Percentiles rank a stretch among this genome's conserved stretches.
phyloP scores from a whole-genome alignment of 2,329 filamentous ascomycete species.

The Aureobasidium sp. region DNA sequence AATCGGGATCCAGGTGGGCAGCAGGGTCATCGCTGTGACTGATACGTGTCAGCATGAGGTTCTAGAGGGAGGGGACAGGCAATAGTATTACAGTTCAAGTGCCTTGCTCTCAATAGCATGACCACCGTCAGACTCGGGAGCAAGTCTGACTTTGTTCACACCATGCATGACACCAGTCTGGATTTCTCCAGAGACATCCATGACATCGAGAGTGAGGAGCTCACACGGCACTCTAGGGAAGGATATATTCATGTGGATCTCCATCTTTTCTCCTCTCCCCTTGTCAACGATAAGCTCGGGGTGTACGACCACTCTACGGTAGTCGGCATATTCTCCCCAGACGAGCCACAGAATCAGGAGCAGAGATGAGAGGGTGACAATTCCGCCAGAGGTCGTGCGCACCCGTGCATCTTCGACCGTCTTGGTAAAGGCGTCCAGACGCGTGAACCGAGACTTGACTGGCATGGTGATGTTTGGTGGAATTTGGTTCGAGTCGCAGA shows the following conservation, averaged over 20 bases:
- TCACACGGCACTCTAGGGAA: conserved; percentile 94
- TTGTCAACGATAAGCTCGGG: conserved; percentile 96
- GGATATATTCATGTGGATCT: conserved; percentile 95
- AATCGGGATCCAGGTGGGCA: conserved; percentile 77
- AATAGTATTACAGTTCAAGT: conserved; percentile 49
- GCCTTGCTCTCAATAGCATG: conserved; percentile 62
- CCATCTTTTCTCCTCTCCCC: conserved; percentile 96
- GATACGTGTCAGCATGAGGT: background rate
- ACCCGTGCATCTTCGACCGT: conserved; percentile 97
- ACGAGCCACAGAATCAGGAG: conserved; percentile 80
- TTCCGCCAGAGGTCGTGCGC: conserved; percentile 87
- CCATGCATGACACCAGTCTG: conserved; percentile 92
- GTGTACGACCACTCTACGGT: conserved; percentile 74
- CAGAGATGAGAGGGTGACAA: conserved; percentile 87
- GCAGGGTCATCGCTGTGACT: conserved; percentile 61
- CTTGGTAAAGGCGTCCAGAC: conserved; percentile 98
- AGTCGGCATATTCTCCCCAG: conserved; percentile 95
- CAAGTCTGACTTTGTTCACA: conserved; percentile 80
- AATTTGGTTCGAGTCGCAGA: background rate
- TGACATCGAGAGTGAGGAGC: conserved; percentile 91
- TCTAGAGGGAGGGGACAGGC: background rate
- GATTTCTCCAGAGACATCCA: conserved; percentile 97
- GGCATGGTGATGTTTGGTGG: conserved; percentile 51
- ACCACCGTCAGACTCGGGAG: conserved; percentile 64
- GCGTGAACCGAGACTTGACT: conserved; percentile 85